phyloP scores from a whole-genome alignment of 2,329 filamentous ascomycete species.

The Lachnellula occidentalis region DNA sequence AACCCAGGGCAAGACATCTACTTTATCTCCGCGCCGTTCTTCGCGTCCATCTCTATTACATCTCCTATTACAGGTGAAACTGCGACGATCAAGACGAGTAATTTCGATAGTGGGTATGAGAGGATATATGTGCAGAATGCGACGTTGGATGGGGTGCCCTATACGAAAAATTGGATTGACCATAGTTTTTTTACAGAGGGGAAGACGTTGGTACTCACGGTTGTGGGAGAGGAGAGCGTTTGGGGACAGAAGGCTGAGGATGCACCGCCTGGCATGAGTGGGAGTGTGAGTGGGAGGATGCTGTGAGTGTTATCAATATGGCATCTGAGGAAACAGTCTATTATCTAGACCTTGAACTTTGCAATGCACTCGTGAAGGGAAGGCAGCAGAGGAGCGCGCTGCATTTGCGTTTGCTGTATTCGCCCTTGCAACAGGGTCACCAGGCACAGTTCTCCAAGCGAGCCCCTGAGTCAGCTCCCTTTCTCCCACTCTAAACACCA shows the following conservation, averaged over 20 bases:
- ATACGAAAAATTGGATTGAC: slow-evolving; percentile 61
- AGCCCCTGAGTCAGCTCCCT: no score
- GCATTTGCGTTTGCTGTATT: no score
- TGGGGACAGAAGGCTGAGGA: slow-evolving; percentile 59
- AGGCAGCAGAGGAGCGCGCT: no score
- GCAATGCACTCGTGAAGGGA: no score
- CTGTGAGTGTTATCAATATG: no score
- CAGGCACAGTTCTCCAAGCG: no score
- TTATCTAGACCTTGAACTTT: no score
- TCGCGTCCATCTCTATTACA: slow-evolving; percentile 53
- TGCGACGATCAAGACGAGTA: slow-evolving; percentile 53
- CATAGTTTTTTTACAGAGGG: slow-evolving; percentile 65
- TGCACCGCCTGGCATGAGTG: slow-evolving; percentile 42
- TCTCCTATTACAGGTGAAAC: slow-evolving; percentile 53
- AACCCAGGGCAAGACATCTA: slow-evolving; percentile 67
- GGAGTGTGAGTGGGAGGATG: neutral
- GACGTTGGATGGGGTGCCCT: slow-evolving; percentile 54
- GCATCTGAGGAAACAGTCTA: no score
- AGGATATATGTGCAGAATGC: slow-evolving; percentile 61
- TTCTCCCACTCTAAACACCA: no score
- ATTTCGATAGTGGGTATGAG: slow-evolving; percentile 55
- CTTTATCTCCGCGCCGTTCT: slow-evolving; percentile 63
- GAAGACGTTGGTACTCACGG: slow-evolving; percentile 54
- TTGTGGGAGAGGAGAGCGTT: slow-evolving; percentile 53
- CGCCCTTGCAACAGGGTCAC: no score